A percentile compares a stretch with the other conserved stretches of the same genome.
phyloP scores from a whole-genome alignment of 768 basidiomycete genomes.

The Naganishia vishniacii region DNA sequence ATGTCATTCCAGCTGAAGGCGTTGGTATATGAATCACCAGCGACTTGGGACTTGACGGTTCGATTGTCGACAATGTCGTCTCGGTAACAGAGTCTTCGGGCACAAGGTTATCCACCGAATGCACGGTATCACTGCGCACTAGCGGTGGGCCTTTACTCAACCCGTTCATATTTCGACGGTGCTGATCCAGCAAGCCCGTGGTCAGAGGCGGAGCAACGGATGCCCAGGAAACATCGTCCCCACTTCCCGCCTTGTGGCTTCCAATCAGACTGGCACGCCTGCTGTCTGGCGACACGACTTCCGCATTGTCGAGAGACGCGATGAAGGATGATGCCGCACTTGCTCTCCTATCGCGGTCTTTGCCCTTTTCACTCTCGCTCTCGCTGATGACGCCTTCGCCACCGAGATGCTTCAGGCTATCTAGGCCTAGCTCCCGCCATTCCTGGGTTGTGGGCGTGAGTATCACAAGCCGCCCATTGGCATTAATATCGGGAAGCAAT shows the following conservation, averaged over 20 bases:
- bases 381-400: constrained; percentile 26
- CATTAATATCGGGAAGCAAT: constrained; percentile 29
- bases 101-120: constrained; percentile 4
- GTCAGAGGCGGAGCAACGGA: background rate
- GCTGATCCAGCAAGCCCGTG: background rate
- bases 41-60: background rate
- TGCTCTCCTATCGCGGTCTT: constrained; percentile 9
- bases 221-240: background rate
- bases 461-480: constrained; percentile 36
- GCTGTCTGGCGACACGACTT: background rate
- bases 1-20: background rate
- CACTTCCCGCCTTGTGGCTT: background rate
- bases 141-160: background rate
- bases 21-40: constrained; percentile 8
- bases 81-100: background rate
- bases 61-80: background rate
- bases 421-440: constrained; percentile 41
- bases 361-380: constrained; percentile 27
- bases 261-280: constrained; percentile 2
- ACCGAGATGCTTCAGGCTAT: constrained; percentile 25
- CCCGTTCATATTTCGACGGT: background rate
- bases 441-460: constrained; percentile 48
- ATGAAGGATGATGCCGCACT: constrained; percentile 20
- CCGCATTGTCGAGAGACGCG: background rate
- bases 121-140: constrained; percentile 12